A percentile compares a stretch with the other conserved stretches of the same genome.
phyloP scores from a whole-genome alignment of 257 asterid species.

The Penstemon davidsonii region DNA sequence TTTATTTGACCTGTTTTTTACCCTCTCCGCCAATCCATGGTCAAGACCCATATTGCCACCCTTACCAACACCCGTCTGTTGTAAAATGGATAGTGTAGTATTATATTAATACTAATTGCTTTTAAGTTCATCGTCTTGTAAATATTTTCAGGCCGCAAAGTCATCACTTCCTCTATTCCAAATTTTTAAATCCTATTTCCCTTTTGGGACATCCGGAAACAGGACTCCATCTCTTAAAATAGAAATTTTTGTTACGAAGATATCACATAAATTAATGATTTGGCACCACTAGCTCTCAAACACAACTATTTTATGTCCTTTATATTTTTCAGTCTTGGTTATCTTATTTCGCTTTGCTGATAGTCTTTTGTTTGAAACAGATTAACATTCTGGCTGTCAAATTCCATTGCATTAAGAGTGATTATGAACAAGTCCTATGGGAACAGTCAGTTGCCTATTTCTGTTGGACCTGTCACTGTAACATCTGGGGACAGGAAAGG shows the following conservation, averaged over 20 bases:
- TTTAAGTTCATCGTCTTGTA: slow-evolving; percentile 4
- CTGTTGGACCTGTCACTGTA: slow-evolving; percentile 36
- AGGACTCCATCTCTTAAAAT: too few relatives aligned
- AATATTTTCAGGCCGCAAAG: slow-evolving; percentile 3
- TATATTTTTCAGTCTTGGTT: not conserved
- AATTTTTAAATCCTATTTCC: too few relatives aligned
- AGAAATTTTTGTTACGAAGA: too few relatives aligned
- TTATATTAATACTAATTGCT: not conserved
- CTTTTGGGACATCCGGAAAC: too few relatives aligned
- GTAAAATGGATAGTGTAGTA: not conserved
- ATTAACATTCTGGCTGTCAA: slow-evolving; percentile 88
- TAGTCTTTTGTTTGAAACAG: slow-evolving; percentile 37
- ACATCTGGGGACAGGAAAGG: slow-evolving; percentile 24
- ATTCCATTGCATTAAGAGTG: slow-evolving; percentile 64
- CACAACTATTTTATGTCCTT: too few relatives aligned
- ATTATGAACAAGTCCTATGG: slow-evolving; percentile 49
- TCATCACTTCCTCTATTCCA: not conserved
- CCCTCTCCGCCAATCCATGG: too few relatives aligned
- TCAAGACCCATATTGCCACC: too few relatives aligned
- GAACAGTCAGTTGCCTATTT: slow-evolving; percentile 34
- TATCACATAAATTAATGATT: too few relatives aligned
- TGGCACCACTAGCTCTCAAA: too few relatives aligned
- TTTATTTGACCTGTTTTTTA: too few relatives aligned
- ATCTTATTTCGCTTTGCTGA: slow-evolving; percentile 16
- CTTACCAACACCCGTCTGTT: too few relatives aligned